Base-by-base conservation (phyloP, 495 filamentous ascomycete species). In the Hypoxylon lenormandii region DNA sequence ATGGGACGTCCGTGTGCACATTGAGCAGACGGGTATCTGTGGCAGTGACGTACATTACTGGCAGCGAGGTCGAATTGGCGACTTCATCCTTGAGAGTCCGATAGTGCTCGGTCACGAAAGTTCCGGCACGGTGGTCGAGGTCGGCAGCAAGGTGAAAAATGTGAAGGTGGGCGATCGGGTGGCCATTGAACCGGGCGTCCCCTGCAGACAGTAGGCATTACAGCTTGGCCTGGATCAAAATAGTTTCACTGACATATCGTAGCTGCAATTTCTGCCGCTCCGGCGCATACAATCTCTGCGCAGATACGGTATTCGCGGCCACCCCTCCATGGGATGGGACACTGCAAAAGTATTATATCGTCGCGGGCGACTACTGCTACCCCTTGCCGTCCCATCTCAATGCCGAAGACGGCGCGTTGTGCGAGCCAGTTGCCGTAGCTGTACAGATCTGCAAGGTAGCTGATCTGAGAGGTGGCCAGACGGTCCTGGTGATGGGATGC, bases 61-160 rank as follows among this genome's bases (percentile, higher is more conserved):
- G 67, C 66, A 77, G 40, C 63, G 66, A 12, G 76, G 78, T 22
- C 45, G 78, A 4, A 80, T 80, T 42, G 78, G 76, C 19, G 69
- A 76, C 36, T 76, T 72, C 55, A 52, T 79, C 59, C 69, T 79
- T 6, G 58, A 64, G 6, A 69, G 51, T 12, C 77, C 77, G 21
- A 77, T 78, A 8, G 49, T 92, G 72, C 87, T 92, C 21, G 91
- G 91, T 49, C 91, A 92, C 79, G 91, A 92, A 80, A 91, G 90
- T 49, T 85, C 89, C 28, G 91, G 90, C 51, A 82, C 86, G 58
- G 77, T 92, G 36, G 75, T 92, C 56, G 86, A 89, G 23, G 87
- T 87, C 36, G 89, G 90, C 33, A 81, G 88, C 47, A 83, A 81
- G 4, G 90, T 93, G 54, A 89, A 80, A 7, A 77, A 81, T 60